phyloP scores from a whole-genome alignment of 2,329 filamentous ascomycete genomes.

The Curvularia sp. region DNA sequence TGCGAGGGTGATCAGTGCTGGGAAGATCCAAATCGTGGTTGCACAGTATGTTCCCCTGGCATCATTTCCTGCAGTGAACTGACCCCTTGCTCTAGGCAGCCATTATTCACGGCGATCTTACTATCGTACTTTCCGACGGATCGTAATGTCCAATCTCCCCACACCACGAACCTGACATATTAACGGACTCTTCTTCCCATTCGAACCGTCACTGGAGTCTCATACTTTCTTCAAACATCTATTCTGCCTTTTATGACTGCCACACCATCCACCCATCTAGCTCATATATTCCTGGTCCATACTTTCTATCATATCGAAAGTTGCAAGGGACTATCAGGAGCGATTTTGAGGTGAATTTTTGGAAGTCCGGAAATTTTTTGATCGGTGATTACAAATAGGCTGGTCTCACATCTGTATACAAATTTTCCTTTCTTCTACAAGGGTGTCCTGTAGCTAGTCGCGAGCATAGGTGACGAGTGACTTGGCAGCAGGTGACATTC shows the following conservation, averaged over 20 bases:
- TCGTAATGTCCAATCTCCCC: slow-evolving; percentile 10
- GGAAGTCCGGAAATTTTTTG: slow-evolving; percentile 27
- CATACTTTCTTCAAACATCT: slow-evolving; percentile 10
- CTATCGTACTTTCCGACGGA: slow-evolving; percentile 38
- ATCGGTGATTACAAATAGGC: neutral
- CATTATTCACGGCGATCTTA: slow-evolving; percentile 32
- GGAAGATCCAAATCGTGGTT: slow-evolving; percentile 64
- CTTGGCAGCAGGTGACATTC: slow-evolving; percentile 5
- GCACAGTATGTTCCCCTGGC: slow-evolving; percentile 71
- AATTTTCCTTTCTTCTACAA: slow-evolving; percentile 10
- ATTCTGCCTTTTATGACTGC: slow-evolving; percentile 2
- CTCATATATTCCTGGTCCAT: slow-evolving; percentile 27
- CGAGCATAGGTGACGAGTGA: too few relatives aligned
- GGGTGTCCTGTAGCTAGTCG: neutral
- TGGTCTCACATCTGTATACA: slow-evolving; percentile 21
- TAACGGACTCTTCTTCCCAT: neutral
- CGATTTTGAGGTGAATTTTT: slow-evolving; percentile 33
- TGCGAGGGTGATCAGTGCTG: slow-evolving; percentile 56
- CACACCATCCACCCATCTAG: slow-evolving; percentile 4
- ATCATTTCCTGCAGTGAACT: neutral
- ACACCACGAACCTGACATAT: neutral
- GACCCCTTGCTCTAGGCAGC: slow-evolving; percentile 27
- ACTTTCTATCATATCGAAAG: slow-evolving; percentile 28
- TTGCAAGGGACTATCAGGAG: neutral
- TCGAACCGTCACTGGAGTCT: slow-evolving; percentile 9